Evolutionary conservation across 257 asterid species (phyloP), one percentile per base, ranked within the genome.

Genomic region (Anisodus tanguticus): DNA sequence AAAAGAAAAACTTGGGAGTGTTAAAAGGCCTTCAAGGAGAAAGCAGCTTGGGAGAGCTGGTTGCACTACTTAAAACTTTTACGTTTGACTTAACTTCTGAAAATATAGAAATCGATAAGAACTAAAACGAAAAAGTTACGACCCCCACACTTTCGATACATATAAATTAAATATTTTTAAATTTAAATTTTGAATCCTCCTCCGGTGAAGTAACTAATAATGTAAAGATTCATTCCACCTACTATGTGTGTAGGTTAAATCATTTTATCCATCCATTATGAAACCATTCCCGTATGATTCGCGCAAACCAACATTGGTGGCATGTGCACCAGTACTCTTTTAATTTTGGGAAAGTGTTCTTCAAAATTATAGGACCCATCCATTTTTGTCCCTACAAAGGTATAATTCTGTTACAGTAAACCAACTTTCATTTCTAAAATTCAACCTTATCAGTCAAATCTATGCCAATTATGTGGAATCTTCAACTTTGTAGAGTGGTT

Each of bases 381-480:
- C 85, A 16, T 84, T 86, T 22, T 31, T 82, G 89, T 82, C 87
- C 87, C 89, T 57, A 84, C 82, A 59, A 54, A 72, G 79, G 60
- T 59, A 59, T 9, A 57, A n/a, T 67, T 47, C 63, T 55, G 51
- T n/a, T 39, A 43, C 51, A 68, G 0, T 71, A 71, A 51, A 47
- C 26, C 49, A 47, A 19, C 17, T 66, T 10, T 51, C 62, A 77
- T 77, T 82, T 85, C 85, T 26, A 49, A 68, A 82, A 43, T 85
- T 86, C 71, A 71, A 68, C 4, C 54, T 70, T 60, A 78, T 64
- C 83, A 39, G 16, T 86, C 85, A 71, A 86, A 68, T 84, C 84
- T 68, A 79, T 51, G 53, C 83, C 86, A 59, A 76, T 63, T 47
- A 76, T 22, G 83, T 69, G 76, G 77, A 84, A 51, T 77, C 71